Evolutionary conservation across 2,329 filamentous ascomycete genomes (phyloP), one percentile per base, ranked within the genome.

Genomic region (Plectosphaerella plurivora): DNA sequence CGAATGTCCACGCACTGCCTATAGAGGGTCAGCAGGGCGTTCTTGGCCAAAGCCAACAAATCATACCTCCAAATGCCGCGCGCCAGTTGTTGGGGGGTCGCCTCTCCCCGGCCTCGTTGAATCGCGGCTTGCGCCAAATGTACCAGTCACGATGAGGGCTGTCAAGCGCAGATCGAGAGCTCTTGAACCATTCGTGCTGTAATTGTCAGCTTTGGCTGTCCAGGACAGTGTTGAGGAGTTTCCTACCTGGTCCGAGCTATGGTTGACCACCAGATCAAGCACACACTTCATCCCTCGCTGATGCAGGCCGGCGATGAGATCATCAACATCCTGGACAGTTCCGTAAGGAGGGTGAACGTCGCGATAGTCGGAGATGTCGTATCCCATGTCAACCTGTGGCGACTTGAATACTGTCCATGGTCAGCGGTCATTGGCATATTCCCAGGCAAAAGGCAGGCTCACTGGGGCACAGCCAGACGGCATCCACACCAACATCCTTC

Each of bases 61-160:
- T n/a, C 45, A 33, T 5, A 24, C 76, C 75, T 24, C 74, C 74
- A 45, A 81, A 86, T 68, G 71, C 78, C 68, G 66, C 77, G 57
- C 63, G 74, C 83, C 85, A 90, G 65, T 90, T 90, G 58, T 87
- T 89, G 0, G 87, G 87, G 1, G 86, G 82, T 51, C 82, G 75
- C 1, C 82, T 76, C 9, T 73, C 76, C 12, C 84, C 86, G 46
- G 82, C 68, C 18, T 68, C 67, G 47, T 72, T 71, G 52, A 78
- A 74, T 39, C 70, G 70, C 18, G 75, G 71, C 11, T 76, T 74
- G 56, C 64, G 64, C 73, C 72, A 75, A 51, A 82, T 76, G 62
- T 86, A 87, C 83, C 83, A 88, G 61, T 84, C 73, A 1, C 84
- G 72, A 59, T 87, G 86, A 2, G 80, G 73, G 56, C 74, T 85